Evolutionary conservation across 352 stramenopile genomes (phyloP).

Genomic region (Pythium brachiatum): DNA sequence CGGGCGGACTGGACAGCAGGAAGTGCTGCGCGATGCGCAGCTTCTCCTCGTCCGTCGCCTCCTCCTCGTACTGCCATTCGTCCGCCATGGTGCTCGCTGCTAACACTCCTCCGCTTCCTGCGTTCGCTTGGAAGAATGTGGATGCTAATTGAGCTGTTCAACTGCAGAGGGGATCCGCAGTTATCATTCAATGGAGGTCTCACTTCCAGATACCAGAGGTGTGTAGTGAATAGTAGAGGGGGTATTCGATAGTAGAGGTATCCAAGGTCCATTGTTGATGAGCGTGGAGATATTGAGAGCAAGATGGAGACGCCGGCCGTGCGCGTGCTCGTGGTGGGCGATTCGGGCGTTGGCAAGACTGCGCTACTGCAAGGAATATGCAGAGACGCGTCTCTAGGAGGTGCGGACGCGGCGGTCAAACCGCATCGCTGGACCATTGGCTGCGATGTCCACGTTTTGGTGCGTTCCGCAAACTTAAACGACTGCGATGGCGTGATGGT

Average conservation of each 20-base stretch:
- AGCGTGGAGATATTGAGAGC: not conserved
- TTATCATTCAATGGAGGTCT: conserved; percentile 9
- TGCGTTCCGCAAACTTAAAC: conserved; percentile 16
- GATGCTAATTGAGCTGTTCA: not conserved
- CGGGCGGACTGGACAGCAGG: conserved; percentile 86
- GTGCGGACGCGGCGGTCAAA: conserved; percentile 1
- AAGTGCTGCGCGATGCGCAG: conserved; percentile 87
- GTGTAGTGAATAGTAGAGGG: not conserved
- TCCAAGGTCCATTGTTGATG: conserved; percentile 1
- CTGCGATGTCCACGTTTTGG: conserved; percentile 77
- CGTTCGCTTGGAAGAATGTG: not conserved
- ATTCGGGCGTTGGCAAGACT: conserved; percentile 86
- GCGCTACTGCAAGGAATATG: conserved; percentile 67
- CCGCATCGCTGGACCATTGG: conserved; percentile 72
- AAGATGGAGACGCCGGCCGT: conserved; percentile 73
- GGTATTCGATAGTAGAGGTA: not conserved
- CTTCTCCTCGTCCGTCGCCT: conserved; percentile 87
- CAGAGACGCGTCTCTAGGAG: conserved; percentile 21
- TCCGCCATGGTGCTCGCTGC: conserved; percentile 46
- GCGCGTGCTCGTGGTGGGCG: conserved; percentile 77
- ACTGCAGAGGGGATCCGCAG: conserved; percentile 8
- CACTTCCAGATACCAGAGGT: not conserved
- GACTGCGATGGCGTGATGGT: not conserved
- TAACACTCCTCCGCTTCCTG: not conserved
- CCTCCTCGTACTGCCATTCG: conserved; percentile 62